These are phyloP conservation scores for Fraxinus sp. DNA, from an alignment of 305 asterid species.

Conservation along the genomic window DNA sequence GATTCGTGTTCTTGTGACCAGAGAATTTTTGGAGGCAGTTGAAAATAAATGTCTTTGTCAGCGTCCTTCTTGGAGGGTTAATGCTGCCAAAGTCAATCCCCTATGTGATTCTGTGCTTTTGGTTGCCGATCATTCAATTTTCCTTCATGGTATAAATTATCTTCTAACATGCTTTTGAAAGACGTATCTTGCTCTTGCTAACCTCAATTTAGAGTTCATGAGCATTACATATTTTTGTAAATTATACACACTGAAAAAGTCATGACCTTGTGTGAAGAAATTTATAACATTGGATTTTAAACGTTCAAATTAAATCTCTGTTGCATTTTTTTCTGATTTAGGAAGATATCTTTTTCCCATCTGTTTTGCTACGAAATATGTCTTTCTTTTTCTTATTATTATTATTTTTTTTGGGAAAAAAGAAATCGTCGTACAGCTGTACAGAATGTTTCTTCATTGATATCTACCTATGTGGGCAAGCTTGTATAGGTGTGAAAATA, in stretches of 20 bases:
- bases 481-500: background rate
- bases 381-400: background rate
- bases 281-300: background rate
- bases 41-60: conserved; percentile 59
- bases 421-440: background rate
- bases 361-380: background rate
- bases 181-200: conserved; percentile 3
- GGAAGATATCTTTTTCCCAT: conserved; percentile 10
- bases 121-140: conserved; percentile 80
- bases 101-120: conserved; percentile 72
- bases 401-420: background rate
- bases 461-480: background rate
- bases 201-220: background rate
- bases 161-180: conserved; percentile 5
- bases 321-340: conserved; percentile 17
- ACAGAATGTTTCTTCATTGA: conserved; percentile 3
- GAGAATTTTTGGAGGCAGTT: conserved; percentile 77
- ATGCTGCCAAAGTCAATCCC: conserved; percentile 74
- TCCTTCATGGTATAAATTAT: conserved; percentile 59
- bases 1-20: conserved; percentile 60
- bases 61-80: conserved; percentile 85
- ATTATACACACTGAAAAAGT: background rate
- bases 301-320: background rate
- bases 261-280: background rate
- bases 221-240: background rate